These are phyloP conservation scores for Echites panduratus DNA, from an alignment of 257 asterid species.

Conservation along the genomic window DNA sequence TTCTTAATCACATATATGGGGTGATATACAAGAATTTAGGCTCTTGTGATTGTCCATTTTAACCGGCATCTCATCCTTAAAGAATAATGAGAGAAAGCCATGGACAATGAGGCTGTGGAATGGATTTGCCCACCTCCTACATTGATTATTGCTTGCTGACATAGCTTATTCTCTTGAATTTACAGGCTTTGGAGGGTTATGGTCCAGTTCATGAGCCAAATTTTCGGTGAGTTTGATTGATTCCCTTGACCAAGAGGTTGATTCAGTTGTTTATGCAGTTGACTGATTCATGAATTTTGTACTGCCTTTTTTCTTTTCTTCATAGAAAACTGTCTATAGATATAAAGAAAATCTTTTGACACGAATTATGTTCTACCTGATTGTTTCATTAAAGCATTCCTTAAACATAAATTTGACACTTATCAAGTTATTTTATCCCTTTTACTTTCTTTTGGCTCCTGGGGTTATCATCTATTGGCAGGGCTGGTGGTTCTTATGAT, in stretches of 20 bases:
- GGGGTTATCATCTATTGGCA: conserved; percentile 48
- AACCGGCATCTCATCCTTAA: conserved; percentile 81
- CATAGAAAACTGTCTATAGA: background rate
- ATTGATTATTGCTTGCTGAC: conserved; percentile 92
- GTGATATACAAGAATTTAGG: conserved; percentile 81
- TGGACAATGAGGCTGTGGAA: conserved; percentile 99
- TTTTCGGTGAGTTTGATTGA: conserved; percentile 73
- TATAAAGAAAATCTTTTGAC: background rate
- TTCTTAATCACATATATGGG: conserved; percentile 97
- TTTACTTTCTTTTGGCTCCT: conserved; percentile 20
- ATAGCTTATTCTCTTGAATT: conserved; percentile 97
- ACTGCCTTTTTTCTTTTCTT: background rate
- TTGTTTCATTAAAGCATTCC: background rate
- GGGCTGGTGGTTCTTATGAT: conserved; percentile 85
- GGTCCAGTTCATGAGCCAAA: conserved; percentile 74
- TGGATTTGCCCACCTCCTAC: conserved; percentile 81
- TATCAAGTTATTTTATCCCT: background rate
- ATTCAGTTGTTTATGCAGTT: conserved; percentile 11
- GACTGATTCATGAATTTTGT: background rate
- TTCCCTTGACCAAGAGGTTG: conserved; percentile 29
- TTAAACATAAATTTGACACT: background rate
- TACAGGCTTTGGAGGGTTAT: conserved; percentile 99
- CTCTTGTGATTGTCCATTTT: conserved; percentile 76
- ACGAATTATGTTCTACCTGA: background rate
- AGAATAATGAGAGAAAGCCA: conserved; percentile 79